Evolutionary conservation across 1,284 basidiomycete species (phyloP).

Genomic region (Puccinia triticina): DNA sequence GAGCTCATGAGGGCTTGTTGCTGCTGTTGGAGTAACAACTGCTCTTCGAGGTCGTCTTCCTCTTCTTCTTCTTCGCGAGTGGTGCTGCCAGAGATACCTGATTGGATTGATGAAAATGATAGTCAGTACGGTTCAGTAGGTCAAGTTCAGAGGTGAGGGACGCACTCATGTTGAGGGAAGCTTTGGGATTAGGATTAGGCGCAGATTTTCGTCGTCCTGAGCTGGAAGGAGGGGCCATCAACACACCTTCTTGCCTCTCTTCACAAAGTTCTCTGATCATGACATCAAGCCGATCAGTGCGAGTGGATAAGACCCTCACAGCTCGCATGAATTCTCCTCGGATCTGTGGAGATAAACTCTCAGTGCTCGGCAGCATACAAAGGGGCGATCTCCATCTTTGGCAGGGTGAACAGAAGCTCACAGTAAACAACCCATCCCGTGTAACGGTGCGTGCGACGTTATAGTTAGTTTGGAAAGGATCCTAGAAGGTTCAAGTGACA

Average conservation of each 20-base stretch:
- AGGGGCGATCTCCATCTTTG: not conserved
- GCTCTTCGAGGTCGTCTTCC: conserved; percentile 43
- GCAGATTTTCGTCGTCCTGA: conserved; percentile 46
- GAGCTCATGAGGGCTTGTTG: conserved; percentile 30
- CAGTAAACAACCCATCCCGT: conserved; percentile 90
- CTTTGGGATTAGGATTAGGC: conserved; percentile 49
- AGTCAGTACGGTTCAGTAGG: not conserved
- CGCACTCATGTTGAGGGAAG: conserved; percentile 28
- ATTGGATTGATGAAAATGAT: conserved; percentile 4
- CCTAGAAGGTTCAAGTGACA: conserved; percentile 64
- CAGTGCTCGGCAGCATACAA: not conserved
- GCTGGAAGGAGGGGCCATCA: conserved; percentile 56
- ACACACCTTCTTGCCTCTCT: conserved; percentile 58
- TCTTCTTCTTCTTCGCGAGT: conserved; percentile 35
- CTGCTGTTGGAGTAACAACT: conserved; percentile 43
- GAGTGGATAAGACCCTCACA: conserved; percentile 65
- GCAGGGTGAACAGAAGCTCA: conserved; percentile 61
- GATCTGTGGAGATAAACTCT: conserved; percentile 67
- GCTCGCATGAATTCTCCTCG: conserved; percentile 99
- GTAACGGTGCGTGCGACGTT: conserved; percentile 97
- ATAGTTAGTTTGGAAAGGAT: conserved; percentile 92
- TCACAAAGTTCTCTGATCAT: conserved; percentile 58
- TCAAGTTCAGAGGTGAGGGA: conserved; percentile 9
- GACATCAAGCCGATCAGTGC: conserved; percentile 54
- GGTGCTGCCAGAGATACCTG: conserved; percentile 29